Conservation (phyloP, 2,329 filamentous ascomycete genomes). For the Dissoconium aciculare region DNA sequence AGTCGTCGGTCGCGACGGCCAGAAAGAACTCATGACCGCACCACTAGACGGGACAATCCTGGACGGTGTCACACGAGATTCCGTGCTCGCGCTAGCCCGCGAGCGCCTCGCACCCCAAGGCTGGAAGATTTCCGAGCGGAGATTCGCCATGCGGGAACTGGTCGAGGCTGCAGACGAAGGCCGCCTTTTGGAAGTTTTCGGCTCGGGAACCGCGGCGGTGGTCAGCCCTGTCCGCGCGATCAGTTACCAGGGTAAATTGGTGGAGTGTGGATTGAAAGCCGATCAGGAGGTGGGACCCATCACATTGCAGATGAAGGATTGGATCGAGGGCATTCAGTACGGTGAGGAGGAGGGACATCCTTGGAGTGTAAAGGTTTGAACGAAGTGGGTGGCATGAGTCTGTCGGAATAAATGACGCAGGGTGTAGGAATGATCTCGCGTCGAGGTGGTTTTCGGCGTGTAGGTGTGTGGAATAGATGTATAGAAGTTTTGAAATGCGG, state of each 20-base stretch:
- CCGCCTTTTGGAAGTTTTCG: slow-evolving; percentile 81
- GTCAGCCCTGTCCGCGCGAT: slow-evolving; percentile 83
- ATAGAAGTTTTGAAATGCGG: too few species aligned
- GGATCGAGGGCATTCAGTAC: slow-evolving; percentile 93
- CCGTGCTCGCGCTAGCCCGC: slow-evolving; percentile 68
- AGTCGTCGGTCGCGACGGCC: slow-evolving; percentile 71
- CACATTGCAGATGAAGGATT: slow-evolving; percentile 76
- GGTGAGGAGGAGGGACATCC: slow-evolving; percentile 81
- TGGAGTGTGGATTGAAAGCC: slow-evolving; percentile 61
- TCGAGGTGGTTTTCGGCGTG: too few species aligned
- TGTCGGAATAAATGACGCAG: too few species aligned
- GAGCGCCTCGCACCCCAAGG: slow-evolving; percentile 73
- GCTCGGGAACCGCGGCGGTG: slow-evolving; percentile 83
- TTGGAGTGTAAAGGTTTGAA: slow-evolving; percentile 49
- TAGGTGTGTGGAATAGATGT: too few species aligned
- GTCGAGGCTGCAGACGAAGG: slow-evolving; percentile 70
- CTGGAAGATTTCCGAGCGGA: slow-evolving; percentile 77
- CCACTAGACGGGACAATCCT: slow-evolving; percentile 93
- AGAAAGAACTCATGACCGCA: slow-evolving; percentile 87
- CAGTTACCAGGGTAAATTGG: slow-evolving; percentile 66
- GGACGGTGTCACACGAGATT: slow-evolving; percentile 87
- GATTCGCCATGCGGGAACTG: slow-evolving; percentile 81
- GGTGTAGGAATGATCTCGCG: too few species aligned
- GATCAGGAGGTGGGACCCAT: slow-evolving; percentile 78
- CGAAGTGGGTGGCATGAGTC: too few species aligned